phyloP scores from a whole-genome alignment of 1,284 basidiomycete genomes.

The Schizophyllum amplum region DNA sequence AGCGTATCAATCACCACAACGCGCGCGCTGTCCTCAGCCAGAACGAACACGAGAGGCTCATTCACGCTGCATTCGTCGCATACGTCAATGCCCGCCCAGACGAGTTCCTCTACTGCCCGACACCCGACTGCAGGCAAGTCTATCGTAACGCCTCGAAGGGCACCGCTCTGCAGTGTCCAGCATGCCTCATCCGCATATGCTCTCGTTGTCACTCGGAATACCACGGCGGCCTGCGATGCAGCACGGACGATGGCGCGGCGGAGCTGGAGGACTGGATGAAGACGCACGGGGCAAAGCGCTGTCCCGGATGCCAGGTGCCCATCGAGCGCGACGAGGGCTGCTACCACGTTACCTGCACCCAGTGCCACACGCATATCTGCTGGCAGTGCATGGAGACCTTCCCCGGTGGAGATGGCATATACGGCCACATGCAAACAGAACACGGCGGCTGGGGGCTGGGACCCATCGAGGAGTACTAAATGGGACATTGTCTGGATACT shows the following conservation, averaged over 20 bases:
- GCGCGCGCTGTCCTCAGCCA: constrained; percentile 42
- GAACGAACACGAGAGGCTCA: constrained; percentile 42
- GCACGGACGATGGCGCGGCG: constrained; percentile 40
- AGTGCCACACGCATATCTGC: constrained; percentile 66
- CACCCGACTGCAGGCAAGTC: constrained; percentile 64
- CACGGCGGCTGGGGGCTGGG: constrained; percentile 46
- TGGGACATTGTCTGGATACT: too few species aligned
- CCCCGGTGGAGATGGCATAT: constrained; percentile 46
- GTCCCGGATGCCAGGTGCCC: constrained; percentile 55
- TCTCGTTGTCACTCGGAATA: constrained; percentile 53
- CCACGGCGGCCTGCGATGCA: constrained; percentile 58
- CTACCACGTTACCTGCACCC: constrained; percentile 67
- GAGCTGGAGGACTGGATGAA: constrained; percentile 53
- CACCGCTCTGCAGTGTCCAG: constrained; percentile 57
- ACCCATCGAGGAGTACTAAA: too few species aligned
- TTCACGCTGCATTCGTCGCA: constrained; percentile 46
- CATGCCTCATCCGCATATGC: constrained; percentile 63
- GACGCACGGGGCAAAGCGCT: constrained; percentile 56
- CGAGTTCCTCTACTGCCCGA: constrained; percentile 65
- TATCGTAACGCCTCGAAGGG: constrained; percentile 46
- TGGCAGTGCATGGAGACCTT: constrained; percentile 70
- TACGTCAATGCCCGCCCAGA: constrained; percentile 46
- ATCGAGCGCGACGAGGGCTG: constrained; percentile 69
- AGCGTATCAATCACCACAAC: constrained; percentile 40
- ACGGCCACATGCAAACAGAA: constrained; percentile 43